Evolutionary conservation across 2,329 filamentous ascomycete species (phyloP).

Genomic region (Chrysoporthe cubensis): DNA sequence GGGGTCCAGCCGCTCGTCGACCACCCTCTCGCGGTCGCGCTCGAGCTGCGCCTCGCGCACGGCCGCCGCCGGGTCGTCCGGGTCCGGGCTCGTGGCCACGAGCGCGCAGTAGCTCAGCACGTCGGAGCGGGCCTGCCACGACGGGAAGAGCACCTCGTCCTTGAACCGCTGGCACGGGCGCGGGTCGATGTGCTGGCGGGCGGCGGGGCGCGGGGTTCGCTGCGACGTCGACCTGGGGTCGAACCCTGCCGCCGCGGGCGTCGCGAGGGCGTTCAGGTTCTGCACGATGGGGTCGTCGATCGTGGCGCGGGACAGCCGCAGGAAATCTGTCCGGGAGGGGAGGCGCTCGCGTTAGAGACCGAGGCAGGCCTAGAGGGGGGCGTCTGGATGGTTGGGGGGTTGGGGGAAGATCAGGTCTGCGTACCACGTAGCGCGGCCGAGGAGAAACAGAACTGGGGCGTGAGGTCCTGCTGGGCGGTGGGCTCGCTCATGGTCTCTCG

Average conservation of each 20-base stretch:
- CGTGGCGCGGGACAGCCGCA: constrained; percentile 79
- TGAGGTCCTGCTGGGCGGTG: constrained; percentile 57
- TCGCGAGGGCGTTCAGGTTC: constrained; percentile 87
- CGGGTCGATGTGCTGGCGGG: constrained; percentile 59
- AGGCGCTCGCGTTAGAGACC: not conserved
- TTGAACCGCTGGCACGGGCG: constrained; percentile 74
- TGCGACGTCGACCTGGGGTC: constrained; percentile 77
- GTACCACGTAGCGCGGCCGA: constrained; percentile 70
- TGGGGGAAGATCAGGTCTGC: constrained; percentile 27
- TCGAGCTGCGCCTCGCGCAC: constrained; percentile 72
- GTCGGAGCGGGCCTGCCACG: constrained; percentile 82
- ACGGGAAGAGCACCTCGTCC: constrained; percentile 78
- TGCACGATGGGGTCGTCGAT: constrained; percentile 94
- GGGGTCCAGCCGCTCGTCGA: constrained; percentile 89
- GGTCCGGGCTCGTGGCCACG: constrained; percentile 86
- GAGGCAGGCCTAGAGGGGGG: not conserved
- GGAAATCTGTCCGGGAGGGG: constrained; percentile 69
- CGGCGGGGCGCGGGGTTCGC: constrained; percentile 56
- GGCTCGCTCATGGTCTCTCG: constrained; percentile 51
- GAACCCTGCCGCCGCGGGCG: constrained; percentile 73
- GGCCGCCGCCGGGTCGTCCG: constrained; percentile 78
- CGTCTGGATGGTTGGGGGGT: not conserved
- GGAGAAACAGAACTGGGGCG: constrained; percentile 79
- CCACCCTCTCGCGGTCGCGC: constrained; percentile 70
- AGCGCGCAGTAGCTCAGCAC: constrained; percentile 87